Evolutionary conservation across 2,329 filamentous ascomycete genomes (phyloP).

Genomic region (Aspergillus quadricinctus): DNA sequence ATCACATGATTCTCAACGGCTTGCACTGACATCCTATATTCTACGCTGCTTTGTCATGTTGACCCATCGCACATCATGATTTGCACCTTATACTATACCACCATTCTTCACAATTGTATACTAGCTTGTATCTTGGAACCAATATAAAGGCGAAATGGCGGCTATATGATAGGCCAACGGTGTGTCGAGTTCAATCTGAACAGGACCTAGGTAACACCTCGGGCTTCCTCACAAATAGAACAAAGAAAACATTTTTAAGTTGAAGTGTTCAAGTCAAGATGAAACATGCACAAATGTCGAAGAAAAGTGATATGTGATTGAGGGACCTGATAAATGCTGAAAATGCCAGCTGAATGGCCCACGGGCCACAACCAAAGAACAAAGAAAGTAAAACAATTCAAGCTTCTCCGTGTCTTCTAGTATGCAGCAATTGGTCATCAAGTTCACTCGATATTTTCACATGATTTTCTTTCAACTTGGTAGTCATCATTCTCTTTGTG

Average conservation of each 20-base stretch:
- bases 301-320: no score
- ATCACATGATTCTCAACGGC: not conserved
- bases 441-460: not conserved
- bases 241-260: not conserved
- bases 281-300: no score
- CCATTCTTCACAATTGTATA: not conserved
- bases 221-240: not conserved
- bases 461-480: not conserved
- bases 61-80: not conserved
- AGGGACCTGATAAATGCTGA: no score
- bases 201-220: not conserved
- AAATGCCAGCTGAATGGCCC: no score
- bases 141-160: conserved; percentile 1
- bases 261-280: not conserved
- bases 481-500: not conserved
- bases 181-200: not conserved
- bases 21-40: not conserved
- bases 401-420: no score
- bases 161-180: not conserved
- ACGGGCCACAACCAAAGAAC: no score
- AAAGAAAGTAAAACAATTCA: no score
- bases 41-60: not conserved
- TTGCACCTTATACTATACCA: not conserved
- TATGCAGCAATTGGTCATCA: no score
- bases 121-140: not conserved